phyloP scores from a whole-genome alignment of 2,329 filamentous ascomycete genomes.

The Emergomyces pasteurianus region DNA sequence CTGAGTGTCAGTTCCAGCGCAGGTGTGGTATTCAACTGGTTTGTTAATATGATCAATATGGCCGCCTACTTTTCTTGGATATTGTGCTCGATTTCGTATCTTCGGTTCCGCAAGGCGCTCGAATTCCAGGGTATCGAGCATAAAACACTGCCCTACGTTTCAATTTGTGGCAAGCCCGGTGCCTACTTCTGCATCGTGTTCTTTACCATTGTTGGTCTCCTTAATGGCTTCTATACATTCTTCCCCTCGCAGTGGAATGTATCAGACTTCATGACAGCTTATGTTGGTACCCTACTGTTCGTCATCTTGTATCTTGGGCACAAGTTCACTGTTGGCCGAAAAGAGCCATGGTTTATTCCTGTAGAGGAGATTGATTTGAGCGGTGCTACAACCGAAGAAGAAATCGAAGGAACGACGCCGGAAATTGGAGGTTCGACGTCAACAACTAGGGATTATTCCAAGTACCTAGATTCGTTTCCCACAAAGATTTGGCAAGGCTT shows the following conservation, averaged over 20 bases:
- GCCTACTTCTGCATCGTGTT: background rate
- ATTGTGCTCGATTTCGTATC: background rate
- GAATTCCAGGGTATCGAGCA: background rate
- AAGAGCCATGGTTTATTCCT: background rate
- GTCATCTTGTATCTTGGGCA: background rate
- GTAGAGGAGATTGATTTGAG: background rate
- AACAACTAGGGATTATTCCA: background rate
- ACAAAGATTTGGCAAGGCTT: background rate
- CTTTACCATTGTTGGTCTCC: background rate
- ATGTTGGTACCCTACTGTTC: background rate
- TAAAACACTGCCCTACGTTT: background rate
- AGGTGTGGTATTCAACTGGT: conserved; percentile 10
- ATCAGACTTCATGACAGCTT: background rate
- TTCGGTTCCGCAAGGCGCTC: background rate
- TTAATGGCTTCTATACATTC: background rate
- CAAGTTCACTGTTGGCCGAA: background rate
- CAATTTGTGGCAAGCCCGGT: background rate
- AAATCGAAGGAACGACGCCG: background rate
- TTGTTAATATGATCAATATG: conserved; percentile 8
- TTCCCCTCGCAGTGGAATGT: background rate
- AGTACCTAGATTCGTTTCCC: background rate
- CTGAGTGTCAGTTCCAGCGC: conserved; percentile 8
- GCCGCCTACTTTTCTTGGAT: conserved; percentile 1
- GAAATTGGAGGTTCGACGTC: background rate
- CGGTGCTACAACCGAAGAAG: background rate